phyloP scores from a whole-genome alignment of 192 early-diverging fungal genomes.

The Diversispora eburnea region DNA sequence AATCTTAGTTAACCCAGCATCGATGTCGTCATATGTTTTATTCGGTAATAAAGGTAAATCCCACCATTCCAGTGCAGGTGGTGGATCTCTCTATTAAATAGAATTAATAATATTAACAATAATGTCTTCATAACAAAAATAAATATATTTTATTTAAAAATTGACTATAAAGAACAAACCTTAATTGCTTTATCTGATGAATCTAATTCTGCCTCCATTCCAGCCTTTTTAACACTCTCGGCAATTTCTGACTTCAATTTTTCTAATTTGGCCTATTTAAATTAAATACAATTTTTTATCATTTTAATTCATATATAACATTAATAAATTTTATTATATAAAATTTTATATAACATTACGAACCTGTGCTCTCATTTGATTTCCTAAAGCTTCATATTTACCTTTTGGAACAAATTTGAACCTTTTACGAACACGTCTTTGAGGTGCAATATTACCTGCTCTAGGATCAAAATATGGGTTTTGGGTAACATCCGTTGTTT shows the following conservation, averaged over 20 bases:
- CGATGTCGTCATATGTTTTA: constrained; percentile 64
- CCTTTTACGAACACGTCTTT: constrained; percentile 44
- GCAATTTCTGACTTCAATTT: constrained; percentile 71
- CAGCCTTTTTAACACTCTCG: constrained; percentile 65
- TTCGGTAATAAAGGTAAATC: constrained; percentile 78
- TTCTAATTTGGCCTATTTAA: constrained; percentile 58
- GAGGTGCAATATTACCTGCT: constrained; percentile 42
- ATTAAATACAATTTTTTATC: background rate
- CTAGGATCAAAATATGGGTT: constrained; percentile 88
- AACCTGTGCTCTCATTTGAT: constrained; percentile 73
- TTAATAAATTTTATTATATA: constrained; percentile 24
- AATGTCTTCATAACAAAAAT: background rate
- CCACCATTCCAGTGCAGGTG: constrained; percentile 96
- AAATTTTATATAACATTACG: too few species aligned
- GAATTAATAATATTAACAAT: background rate
- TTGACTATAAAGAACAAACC: constrained; percentile 35
- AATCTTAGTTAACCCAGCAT: constrained; percentile 35
- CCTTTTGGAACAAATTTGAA: constrained; percentile 84
- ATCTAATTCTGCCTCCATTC: constrained; percentile 72
- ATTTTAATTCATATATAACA: background rate
- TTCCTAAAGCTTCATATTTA: constrained; percentile 76
- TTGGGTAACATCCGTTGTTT: constrained; percentile 64
- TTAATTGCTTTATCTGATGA: constrained; percentile 63
- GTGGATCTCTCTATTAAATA: constrained; percentile 54
- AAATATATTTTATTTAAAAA: constrained; percentile 11